Evolutionary conservation across 768 basidiomycete genomes (phyloP).

Genomic region (Agaricus sinodeliciosus): DNA sequence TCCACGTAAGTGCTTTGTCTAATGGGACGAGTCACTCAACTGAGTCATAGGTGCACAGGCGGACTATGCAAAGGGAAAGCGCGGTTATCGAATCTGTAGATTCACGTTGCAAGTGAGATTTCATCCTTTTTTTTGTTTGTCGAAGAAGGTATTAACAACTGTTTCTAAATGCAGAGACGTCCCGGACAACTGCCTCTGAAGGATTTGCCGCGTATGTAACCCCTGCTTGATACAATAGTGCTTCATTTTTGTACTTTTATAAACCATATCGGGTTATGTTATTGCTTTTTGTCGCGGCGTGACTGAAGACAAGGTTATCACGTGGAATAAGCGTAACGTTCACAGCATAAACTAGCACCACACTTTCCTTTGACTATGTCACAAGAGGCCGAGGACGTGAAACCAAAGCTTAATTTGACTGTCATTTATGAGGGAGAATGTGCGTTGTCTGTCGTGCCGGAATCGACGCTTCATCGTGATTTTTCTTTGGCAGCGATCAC

Average conservation of each 20-base stretch:
- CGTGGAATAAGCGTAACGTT: background rate
- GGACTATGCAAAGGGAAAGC: background rate
- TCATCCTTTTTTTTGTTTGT: background rate
- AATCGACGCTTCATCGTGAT: background rate
- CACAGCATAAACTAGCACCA: too few relatives aligned
- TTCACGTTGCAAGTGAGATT: slow-evolving; percentile 3
- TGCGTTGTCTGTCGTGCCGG: slow-evolving; percentile 21
- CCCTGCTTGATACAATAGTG: background rate
- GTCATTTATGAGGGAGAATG: slow-evolving; percentile 50
- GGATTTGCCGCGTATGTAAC: background rate
- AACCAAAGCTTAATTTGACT: slow-evolving; percentile 64
- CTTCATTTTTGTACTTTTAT: background rate
- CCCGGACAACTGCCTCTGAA: slow-evolving; percentile 4
- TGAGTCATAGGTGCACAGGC: background rate
- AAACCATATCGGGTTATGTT: background rate
- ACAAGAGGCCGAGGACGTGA: slow-evolving; percentile 45
- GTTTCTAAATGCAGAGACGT: background rate
- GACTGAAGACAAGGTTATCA: background rate
- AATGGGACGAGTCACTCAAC: background rate
- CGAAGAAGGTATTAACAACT: background rate
- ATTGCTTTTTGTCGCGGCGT: background rate
- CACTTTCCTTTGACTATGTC: slow-evolving; percentile 24
- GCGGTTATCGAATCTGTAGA: slow-evolving; percentile 4
- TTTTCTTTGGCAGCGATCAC: slow-evolving; percentile 40
- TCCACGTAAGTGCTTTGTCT: background rate